These are phyloP conservation scores for Daucus carota DNA, from an alignment of 129 eudicot genomes.

Conservation along the genomic window DH1_v3.0 NC_030384.2:30777001-30777500, in stretches of 20 bases:
- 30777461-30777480: too few species aligned
- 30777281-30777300: slow-evolving; percentile 6
- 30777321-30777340: background rate
- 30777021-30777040: slow-evolving; percentile 10
- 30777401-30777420: background rate
- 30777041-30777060: slow-evolving; percentile 23
- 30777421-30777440: background rate
- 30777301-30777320: background rate
- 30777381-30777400: background rate
- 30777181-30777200: slow-evolving; percentile 22
- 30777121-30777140: slow-evolving; percentile 30
- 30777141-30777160: slow-evolving; percentile 17
- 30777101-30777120: slow-evolving; percentile 32
- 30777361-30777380: background rate
- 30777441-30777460: background rate
- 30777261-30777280: background rate
- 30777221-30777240: slow-evolving; percentile 43
- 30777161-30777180: slow-evolving; percentile 25
- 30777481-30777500: background rate
- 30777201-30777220: slow-evolving; percentile 28
- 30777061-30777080: slow-evolving; percentile 24
- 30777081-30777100: slow-evolving; percentile 28
- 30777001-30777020: background rate
- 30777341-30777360: background rate
- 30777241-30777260: slow-evolving; percentile 29